Evolutionary conservation across 306 rosid species (phyloP), one percentile per base, ranked within the genome.

Genomic region (Rosa rugosa): DNA sequence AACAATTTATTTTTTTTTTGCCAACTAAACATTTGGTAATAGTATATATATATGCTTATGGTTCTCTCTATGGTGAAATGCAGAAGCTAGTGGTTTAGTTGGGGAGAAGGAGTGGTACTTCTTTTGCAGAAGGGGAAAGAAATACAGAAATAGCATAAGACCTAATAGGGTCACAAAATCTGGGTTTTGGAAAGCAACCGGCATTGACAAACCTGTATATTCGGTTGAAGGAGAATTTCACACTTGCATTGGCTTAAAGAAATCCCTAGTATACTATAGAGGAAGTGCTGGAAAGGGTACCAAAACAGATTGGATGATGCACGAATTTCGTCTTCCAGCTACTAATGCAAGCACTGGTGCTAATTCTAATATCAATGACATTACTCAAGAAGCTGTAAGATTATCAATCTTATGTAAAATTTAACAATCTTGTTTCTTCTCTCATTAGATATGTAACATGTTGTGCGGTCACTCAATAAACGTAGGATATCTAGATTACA

Each of bases 171-270:
- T 84, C n/a, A 81, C 87, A 0, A 75, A 71, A 14, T 81, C 80
- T 11, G 87, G 87, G 14, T 84, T 84, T 69, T 84, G 87, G 87
- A 84, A 84, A 66, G 87, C 87, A 1, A 84, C 87, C 0, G 87
- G 87, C 40, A 84, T 84, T 8, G 87, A 85, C 72, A 81, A 75
- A 38, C 72, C 83, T 1, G 80, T 85, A 9, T 71, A 85, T 71
- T 79, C 81, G 4, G 72, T 46, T 1, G 79, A 72, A 0, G 79
- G 79, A 5, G 79, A 76, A 27, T 17, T 27, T 31, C 72, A 31
- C n/a, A 76, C 20, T 34, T 76, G 79, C 62, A 76, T 76, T 76
- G 79, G 79, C 47, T 63, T 76, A 14, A 76, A 76, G 72, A 76
- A 76, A 76, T 62, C 79, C 49, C 47, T 76, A 63, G 79, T 76